Base-by-base conservation (phyloP, 208 protist species). In the Naegleria fowleri region DNA sequence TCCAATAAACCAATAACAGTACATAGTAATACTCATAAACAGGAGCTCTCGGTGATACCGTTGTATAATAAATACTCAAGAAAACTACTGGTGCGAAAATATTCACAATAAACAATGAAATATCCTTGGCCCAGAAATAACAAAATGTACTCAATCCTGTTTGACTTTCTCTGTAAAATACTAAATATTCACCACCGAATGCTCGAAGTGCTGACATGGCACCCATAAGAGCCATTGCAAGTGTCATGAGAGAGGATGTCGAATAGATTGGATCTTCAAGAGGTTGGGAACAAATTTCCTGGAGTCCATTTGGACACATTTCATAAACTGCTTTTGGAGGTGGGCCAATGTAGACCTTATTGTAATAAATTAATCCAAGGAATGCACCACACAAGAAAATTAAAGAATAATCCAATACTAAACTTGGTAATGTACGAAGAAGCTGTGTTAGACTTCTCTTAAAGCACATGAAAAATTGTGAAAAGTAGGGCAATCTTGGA, bases 161-260 rank as follows among this genome's bases (percentile, higher is more conserved):
- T 40, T 89, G 48, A 41, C 25, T 41, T 40, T 91, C 89, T 67
- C 58, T 91, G 5, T 40, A 41, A 40, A 43, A 87, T 9, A 91
- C 19, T 19, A 41, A 5, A 19, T 79, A 67, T 41, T 91, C 89
- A 1, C 22, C 13, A 40, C 51, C 89, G 67, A 91, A 91, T 7
- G 25, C n/a, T 41, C 36, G 29, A 7, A 83, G n/a, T 51, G 33
- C 15, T 33, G 55, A 48, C 43, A 83, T 79, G 29, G 36, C 25
- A 29, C 38, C 22, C 11, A 39, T 33, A 9, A 91, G n/a, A 13
- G 89, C 89, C 29, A 91, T 89, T 29, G 48, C 86, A 4, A 67
- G 25, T 25, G 7, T 40, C 22, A 67, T 89, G 4, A 67, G 13
- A 29, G 4, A 36, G 33, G 7, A 19, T 67, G 25, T 38, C 0